These are phyloP conservation scores for Diplodia mutila DNA, from an alignment of 2,329 filamentous ascomycete genomes.

Conservation along the genomic window DNA sequence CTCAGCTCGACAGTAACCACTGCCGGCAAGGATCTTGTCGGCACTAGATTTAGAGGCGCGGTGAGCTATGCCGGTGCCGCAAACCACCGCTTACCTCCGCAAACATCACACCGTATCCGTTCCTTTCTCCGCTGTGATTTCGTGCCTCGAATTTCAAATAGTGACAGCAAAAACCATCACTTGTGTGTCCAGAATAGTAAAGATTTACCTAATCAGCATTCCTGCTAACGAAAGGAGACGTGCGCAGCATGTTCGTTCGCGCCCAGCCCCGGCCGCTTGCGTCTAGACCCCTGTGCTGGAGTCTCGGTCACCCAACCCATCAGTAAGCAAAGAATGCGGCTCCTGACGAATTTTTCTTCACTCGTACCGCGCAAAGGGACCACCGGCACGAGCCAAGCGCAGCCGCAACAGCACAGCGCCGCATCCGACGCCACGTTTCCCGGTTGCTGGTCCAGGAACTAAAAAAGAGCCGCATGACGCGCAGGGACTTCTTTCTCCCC, in stretches of 20 bases:
- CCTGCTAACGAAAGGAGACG: background rate
- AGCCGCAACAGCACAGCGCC: background rate
- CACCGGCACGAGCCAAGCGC: background rate
- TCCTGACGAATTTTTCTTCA: background rate
- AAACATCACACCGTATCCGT: background rate
- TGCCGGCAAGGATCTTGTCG: background rate
- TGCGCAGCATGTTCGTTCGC: background rate
- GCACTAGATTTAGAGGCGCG: background rate
- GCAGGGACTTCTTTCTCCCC: background rate
- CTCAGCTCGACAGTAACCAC: background rate
- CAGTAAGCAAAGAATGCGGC: background rate
- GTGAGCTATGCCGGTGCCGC: background rate
- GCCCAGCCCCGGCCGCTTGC: background rate
- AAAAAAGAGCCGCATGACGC: conserved; percentile 21
- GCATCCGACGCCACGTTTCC: background rate
- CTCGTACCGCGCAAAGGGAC: background rate
- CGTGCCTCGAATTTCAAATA: background rate
- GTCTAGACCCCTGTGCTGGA: background rate
- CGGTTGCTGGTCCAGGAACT: background rate
- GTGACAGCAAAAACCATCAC: background rate
- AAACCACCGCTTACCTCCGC: background rate
- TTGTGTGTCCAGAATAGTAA: background rate
- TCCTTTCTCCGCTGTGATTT: background rate
- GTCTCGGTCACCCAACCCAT: background rate
- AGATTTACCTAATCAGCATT: background rate